Conservation (phyloP, 2,329 filamentous ascomycete species). For the Didymella sp. region DNA sequence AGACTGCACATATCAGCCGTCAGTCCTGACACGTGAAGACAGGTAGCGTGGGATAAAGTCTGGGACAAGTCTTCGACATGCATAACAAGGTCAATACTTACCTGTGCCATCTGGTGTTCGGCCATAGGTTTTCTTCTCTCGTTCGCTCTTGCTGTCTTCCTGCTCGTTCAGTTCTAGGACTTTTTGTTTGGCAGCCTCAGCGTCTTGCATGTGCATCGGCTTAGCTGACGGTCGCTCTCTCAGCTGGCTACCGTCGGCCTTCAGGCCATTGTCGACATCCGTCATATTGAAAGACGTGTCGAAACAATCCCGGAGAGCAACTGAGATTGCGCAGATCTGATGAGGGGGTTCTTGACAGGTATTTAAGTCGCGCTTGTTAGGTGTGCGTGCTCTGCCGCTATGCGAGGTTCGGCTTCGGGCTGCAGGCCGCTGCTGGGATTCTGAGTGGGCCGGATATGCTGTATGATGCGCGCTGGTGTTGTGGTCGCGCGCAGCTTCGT, state of each 20-base stretch:
- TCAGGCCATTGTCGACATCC: constrained; percentile 26
- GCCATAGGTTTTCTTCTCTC: constrained; percentile 81
- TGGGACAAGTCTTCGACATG: background rate
- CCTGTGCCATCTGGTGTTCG: constrained; percentile 89
- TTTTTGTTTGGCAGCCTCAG: constrained; percentile 53
- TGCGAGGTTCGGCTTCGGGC: constrained; percentile 32
- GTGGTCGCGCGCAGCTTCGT: background rate
- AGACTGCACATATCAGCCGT: constrained; percentile 66
- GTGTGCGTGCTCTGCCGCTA: constrained; percentile 35
- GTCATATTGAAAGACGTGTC: constrained; percentile 33
- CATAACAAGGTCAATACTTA: constrained; percentile 58
- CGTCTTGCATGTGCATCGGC: constrained; percentile 38
- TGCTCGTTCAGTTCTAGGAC: constrained; percentile 59
- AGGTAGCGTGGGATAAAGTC: constrained; percentile 5
- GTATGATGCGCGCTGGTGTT: constrained; percentile 15
- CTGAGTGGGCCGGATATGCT: constrained; percentile 22
- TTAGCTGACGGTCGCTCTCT: constrained; percentile 41
- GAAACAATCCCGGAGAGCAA: constrained; percentile 23
- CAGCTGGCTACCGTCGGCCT: constrained; percentile 40
- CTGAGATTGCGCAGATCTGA: constrained; percentile 23
- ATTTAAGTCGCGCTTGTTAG: constrained; percentile 32
- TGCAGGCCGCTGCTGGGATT: constrained; percentile 33
- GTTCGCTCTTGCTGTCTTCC: constrained; percentile 56
- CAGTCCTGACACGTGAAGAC: constrained; percentile 22
- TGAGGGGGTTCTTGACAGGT: constrained; percentile 27